A percentile compares a stretch with the other conserved stretches of the same genome.
Evolutionary conservation across 345 rosid species (phyloP).

Genomic region (Laguncularia racemosa): DNA sequence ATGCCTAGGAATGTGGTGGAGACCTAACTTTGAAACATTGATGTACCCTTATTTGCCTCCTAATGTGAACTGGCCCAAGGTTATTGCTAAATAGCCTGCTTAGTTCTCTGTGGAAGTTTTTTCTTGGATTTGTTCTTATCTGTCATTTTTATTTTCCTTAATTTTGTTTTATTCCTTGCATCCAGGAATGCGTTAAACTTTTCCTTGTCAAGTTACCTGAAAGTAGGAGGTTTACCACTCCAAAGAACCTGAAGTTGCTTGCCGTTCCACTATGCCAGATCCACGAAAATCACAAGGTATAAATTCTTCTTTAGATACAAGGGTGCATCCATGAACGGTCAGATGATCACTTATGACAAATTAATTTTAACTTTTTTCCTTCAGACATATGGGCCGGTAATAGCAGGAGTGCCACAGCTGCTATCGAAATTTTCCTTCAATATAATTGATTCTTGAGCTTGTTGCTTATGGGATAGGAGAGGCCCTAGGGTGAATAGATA

Average conservation of each 20-base stretch:
- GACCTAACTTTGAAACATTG: constrained; percentile 63
- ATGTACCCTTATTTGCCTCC: constrained; percentile 60
- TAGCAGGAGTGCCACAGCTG: constrained; percentile 70
- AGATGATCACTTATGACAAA: background rate
- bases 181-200: constrained; percentile 73
- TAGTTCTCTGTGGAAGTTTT: constrained; percentile 1
- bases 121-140: background rate
- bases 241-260: constrained; percentile 68
- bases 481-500: no score
- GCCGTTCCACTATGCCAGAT: constrained; percentile 78
- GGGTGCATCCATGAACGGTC: background rate
- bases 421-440: constrained; percentile 74
- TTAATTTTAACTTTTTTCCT: constrained; percentile 4
- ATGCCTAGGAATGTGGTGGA: constrained; percentile 93
- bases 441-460: constrained; percentile 32
- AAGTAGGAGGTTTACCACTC: constrained; percentile 63
- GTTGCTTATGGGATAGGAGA: background rate
- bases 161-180: background rate
- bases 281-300: constrained; percentile 66
- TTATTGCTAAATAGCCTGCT: constrained; percentile 9
- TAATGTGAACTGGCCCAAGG: constrained; percentile 62
- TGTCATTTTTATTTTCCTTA: background rate
- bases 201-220: constrained; percentile 57
- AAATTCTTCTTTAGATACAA: background rate
- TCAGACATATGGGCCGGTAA: constrained; percentile 72